Evolutionary conservation across 169 alveolate genomes (phyloP), one percentile per base, ranked within the genome.

Genomic region (Plasmodium gaboni): DNA sequence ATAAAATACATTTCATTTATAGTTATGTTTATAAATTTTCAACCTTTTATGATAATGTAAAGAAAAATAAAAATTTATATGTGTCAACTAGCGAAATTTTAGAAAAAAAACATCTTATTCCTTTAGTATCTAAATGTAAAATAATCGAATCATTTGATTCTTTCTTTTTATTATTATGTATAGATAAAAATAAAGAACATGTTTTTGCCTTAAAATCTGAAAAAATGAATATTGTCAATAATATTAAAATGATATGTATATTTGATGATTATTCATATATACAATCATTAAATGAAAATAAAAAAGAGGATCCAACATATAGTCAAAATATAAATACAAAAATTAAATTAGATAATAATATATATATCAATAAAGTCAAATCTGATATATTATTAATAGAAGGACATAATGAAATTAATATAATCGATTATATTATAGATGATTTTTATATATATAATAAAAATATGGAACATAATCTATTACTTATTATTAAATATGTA

Each of bases 161-260:
- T 13, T 86, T 65, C 72, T 86, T 86, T 73, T 48, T 86, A n/a
- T 55, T 86, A 61, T 28, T 86, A 53, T 86, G 92, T 19, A 61
- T 86, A 3, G 92, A 86, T 38, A 67, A 48, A 71, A 48, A 64
- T 10, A 26, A 63, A n/a, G 70, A 86, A 65, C 55, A 17, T 42
- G 46, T 86, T n/a, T 86, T 86, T 44, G 87, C 55, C 3, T 55
- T 86, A 26, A 86, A 86, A 32, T 86, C 92, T 7, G 87, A 86
- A 53, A 86, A 32, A 17, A 13, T 51, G 65, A 73, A 70, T 28
- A 73, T 86, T n/a, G 92, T 86, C 1, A 86, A 86, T 10, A 86
- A 51, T 61, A 2, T 73, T n/a, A 86, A 86, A 59, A 64, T 86
- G 85, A 7, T 86, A 7, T 86, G 92, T 19, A 67, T 86, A 28